A percentile compares a stretch with the other conserved stretches of the same genome.
Evolutionary conservation across 768 basidiomycete species (phyloP).

Genomic region (Termitomyces sp.): DNA sequence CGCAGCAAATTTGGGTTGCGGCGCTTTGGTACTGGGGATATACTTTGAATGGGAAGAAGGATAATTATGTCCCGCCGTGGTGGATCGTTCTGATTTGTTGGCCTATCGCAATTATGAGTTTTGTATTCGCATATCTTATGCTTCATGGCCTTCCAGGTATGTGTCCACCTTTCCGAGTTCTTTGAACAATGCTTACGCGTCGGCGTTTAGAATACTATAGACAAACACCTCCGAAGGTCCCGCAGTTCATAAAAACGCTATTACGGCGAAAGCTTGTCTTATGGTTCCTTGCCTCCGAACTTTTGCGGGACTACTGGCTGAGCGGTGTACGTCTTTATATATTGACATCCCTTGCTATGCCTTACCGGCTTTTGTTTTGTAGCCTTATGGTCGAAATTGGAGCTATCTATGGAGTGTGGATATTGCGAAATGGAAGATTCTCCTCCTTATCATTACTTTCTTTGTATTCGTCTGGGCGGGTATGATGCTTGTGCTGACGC

Average conservation of each 20-base stretch:
- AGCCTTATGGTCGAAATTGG: conserved; percentile 96
- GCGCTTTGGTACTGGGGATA: conserved; percentile 97
- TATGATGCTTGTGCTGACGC: conserved; percentile 71
- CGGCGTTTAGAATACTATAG: conserved; percentile 70
- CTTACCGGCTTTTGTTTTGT: conserved; percentile 16
- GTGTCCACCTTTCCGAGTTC: conserved; percentile 22
- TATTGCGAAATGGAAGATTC: conserved; percentile 80
- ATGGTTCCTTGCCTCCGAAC: conserved; percentile 92
- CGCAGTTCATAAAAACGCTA: conserved; percentile 86
- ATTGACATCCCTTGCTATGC: not conserved
- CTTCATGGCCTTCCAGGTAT: conserved; percentile 82
- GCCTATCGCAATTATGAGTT: conserved; percentile 76
- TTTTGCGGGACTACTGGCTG: conserved; percentile 91
- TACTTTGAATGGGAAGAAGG: conserved; percentile 57
- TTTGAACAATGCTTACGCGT: conserved; percentile 13
- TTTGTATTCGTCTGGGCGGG: conserved; percentile 86
- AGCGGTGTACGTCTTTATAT: conserved; percentile 61
- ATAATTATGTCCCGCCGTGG: conserved; percentile 68
- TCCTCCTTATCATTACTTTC: conserved; percentile 78
- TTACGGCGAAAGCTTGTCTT: conserved; percentile 89
- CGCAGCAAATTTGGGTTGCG: conserved; percentile 95
- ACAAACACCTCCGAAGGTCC: conserved; percentile 93
- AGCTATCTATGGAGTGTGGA: conserved; percentile 86
- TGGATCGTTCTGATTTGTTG: conserved; percentile 81
- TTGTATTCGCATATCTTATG: conserved; percentile 81